phyloP scores from a whole-genome alignment of 148 eudicot species.

The Euryodendron excelsum region DNA sequence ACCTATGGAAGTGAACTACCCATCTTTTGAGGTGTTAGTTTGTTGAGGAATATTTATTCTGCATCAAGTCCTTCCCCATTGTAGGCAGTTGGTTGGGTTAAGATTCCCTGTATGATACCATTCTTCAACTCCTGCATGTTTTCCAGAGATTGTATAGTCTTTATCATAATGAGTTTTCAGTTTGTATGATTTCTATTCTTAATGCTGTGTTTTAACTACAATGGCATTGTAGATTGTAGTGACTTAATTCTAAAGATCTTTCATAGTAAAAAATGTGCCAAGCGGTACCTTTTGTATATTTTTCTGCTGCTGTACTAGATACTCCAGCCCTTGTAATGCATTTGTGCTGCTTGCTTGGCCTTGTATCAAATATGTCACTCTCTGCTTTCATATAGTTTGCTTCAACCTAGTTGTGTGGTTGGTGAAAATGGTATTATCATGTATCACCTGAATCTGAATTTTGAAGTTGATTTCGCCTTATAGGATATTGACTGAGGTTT shows the following conservation, averaged over 20 bases:
- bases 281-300: not conserved
- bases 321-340: no score
- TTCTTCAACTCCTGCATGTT: not conserved
- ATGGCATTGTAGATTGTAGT: not conserved
- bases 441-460: no score
- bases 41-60: not conserved
- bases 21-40: not conserved
- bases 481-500: no score
- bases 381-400: slow-evolving; percentile 1
- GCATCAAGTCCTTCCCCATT: not conserved
- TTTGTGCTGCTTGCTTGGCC: not conserved
- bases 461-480: no score
- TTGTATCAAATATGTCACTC: not conserved
- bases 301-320: not conserved
- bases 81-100: not conserved
- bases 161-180: not conserved
- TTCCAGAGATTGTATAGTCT: not conserved
- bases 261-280: not conserved
- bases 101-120: not conserved
- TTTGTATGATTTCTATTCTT: not conserved
- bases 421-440: no score
- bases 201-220: not conserved
- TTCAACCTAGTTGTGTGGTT: no score
- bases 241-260: not conserved
- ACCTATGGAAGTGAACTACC: not conserved